phyloP scores from a whole-genome alignment of 176 grass and related monocot species.

The Oryza glaberrima region DNA sequence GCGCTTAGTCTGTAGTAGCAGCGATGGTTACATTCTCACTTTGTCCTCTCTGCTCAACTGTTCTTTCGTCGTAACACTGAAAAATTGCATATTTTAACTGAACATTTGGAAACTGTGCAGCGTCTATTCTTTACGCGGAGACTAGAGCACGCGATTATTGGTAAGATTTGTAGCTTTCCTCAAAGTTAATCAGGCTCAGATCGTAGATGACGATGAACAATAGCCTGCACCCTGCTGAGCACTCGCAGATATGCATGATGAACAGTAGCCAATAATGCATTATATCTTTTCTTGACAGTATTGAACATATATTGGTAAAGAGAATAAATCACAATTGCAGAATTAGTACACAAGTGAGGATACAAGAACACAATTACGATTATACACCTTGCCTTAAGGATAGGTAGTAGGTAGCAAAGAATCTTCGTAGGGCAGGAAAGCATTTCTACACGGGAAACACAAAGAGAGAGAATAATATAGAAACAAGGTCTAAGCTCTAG shows the following conservation, averaged over 20 bases:
- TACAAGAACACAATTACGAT: neutral
- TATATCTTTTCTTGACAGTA: neutral
- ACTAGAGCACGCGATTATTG: conserved; percentile 6
- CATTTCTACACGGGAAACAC: conserved; percentile 18
- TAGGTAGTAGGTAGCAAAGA: neutral
- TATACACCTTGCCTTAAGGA: neutral
- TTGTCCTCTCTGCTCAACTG: conserved; percentile 29
- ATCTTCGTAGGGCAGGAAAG: neutral
- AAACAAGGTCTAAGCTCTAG: neutral
- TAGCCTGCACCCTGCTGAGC: neutral
- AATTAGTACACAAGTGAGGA: neutral
- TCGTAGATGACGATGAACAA: neutral
- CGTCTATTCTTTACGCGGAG: conserved; percentile 38
- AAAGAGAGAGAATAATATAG: neutral
- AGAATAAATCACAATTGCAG: neutral
- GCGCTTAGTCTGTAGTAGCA: conserved; percentile 14
- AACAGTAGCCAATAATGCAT: neutral
- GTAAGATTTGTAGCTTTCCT: neutral
- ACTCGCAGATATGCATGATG: neutral
- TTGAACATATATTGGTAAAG: too few species aligned
- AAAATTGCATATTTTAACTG: neutral
- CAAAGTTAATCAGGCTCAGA: neutral
- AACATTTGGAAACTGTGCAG: neutral
- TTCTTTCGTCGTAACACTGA: conserved; percentile 15
- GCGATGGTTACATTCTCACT: neutral